Evolutionary conservation across 768 basidiomycete genomes (phyloP).

Genomic region (Boletus subparvulus): DNA sequence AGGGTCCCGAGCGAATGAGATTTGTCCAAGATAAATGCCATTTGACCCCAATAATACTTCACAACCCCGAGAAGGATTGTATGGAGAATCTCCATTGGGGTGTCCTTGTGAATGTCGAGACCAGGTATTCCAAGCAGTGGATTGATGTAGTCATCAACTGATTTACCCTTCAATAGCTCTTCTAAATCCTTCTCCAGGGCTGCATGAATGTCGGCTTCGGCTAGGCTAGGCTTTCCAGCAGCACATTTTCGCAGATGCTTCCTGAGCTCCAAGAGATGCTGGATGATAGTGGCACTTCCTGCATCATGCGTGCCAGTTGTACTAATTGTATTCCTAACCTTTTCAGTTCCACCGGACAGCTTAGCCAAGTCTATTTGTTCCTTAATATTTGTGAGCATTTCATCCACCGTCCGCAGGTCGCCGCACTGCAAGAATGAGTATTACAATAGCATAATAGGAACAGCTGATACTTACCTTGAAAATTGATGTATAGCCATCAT

Average conservation of each 20-base stretch:
- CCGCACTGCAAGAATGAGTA: neutral
- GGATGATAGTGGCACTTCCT: neutral
- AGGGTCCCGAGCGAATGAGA: no score
- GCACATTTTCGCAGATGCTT: neutral
- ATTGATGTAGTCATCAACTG: constrained; percentile 19
- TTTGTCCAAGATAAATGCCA: no score
- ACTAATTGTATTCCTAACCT: neutral
- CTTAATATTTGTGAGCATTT: neutral
- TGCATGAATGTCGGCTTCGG: neutral
- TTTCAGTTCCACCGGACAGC: neutral
- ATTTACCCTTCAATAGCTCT: neutral
- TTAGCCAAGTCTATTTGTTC: neutral
- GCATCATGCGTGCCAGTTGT: neutral
- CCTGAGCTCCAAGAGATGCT: neutral
- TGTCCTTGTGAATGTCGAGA: neutral
- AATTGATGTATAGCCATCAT: neutral
- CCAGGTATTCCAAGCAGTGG: constrained; percentile 20
- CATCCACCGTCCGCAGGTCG: neutral
- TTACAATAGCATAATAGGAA: neutral
- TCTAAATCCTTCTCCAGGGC: no score
- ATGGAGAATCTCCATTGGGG: no score
- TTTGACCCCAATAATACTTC: no score
- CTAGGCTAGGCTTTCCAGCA: neutral
- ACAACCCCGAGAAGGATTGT: no score
- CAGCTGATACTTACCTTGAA: neutral